Base-by-base conservation (phyloP, 2,329 filamentous ascomycete genomes). In the Verticillium dahliae region DNA sequence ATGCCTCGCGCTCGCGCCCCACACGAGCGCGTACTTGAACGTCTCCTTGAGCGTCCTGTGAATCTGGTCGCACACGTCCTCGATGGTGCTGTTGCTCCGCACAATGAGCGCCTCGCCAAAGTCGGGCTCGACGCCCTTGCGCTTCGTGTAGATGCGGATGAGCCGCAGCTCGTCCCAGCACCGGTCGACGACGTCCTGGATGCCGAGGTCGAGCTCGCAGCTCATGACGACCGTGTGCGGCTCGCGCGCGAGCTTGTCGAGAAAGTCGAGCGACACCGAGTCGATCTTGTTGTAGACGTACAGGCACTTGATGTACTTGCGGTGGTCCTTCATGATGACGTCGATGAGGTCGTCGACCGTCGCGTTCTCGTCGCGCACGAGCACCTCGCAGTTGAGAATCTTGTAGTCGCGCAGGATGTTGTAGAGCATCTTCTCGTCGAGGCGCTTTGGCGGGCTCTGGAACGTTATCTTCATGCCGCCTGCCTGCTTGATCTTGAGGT, bases 281-380 rank as follows among this genome's bases (percentile, higher is more conserved):
- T 99, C 95, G 78, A 99, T 96, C 80, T 99, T 99, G 89, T 99
- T 99, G 87, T 99, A 99, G 37, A 98, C 94, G 78, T 99, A 99
- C 37, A 99, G 83, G 72, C 91, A 89, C 74, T 82, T 86, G 80
- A 99, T 97, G 81, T 99, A 99, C 76, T 96, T 99, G 72, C 95
- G 84, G 80, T 99, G 95, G 73, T 97, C 92, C 76, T 95, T 96
- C 94, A 98, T 98, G 77, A 99, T 97, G 64, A 97, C 92, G 75
- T 99, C 95, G 78, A 99, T 99, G 75, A 99, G 90, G 76, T 99
- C 94, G 78, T 99, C 95, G 39, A 99, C 92, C 1, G 95, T 98
- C 50, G 90, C 92, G 73, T 96, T 88, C 72, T 99, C 95, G 73
- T 99, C 95, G 69, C 95, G 90, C 15, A 99, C 87, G 27, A 99